These are phyloP conservation scores for Tubosaeta sp. DNA, from an alignment of 768 basidiomycete species.

Conservation along the genomic window DNA sequence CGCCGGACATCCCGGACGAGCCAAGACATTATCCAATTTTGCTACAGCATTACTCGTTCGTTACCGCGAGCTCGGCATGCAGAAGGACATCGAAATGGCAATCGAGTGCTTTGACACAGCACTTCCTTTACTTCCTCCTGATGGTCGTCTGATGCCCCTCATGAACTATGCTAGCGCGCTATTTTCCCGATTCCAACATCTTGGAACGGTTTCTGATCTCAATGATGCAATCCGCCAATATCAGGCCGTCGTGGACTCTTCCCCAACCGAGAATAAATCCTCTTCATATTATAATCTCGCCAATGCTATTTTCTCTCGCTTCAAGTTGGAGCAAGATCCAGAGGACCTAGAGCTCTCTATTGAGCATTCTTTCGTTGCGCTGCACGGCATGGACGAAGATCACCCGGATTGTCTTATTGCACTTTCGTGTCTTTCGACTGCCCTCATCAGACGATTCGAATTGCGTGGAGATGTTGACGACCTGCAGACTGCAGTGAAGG, in stretches of 20 bases:
- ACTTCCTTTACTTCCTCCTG: slow-evolving; percentile 16
- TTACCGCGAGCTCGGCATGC: slow-evolving; percentile 19
- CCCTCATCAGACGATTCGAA: slow-evolving; percentile 23
- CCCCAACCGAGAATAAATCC: slow-evolving; percentile 14
- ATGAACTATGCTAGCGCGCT: slow-evolving; percentile 31
- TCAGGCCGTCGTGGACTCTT: slow-evolving; percentile 15
- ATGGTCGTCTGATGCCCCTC: slow-evolving; percentile 16
- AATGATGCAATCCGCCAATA: slow-evolving; percentile 23
- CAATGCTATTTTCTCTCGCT: slow-evolving; percentile 28
- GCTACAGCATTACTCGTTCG: slow-evolving; percentile 26
- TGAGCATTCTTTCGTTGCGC: slow-evolving; percentile 15
- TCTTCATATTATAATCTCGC: slow-evolving; percentile 27
- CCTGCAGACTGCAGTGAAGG: slow-evolving; percentile 26
- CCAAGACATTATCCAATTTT: slow-evolving; percentile 25
- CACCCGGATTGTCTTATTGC: slow-evolving; percentile 17
- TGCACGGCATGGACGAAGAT: slow-evolving; percentile 9
- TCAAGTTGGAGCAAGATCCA: slow-evolving; percentile 16
- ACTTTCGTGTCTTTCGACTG: slow-evolving; percentile 21
- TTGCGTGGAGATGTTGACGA: slow-evolving; percentile 14
- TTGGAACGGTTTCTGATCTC: slow-evolving; percentile 20
- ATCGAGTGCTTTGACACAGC: slow-evolving; percentile 22
- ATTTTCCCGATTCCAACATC: slow-evolving; percentile 22
- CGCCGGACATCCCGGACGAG: slow-evolving; percentile 22
- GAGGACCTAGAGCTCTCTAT: slow-evolving; percentile 24
- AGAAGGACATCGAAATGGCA: slow-evolving; percentile 28